Base-by-base conservation (phyloP, 2,329 filamentous ascomycete species). In the Phialophora verrucosa region DNA sequence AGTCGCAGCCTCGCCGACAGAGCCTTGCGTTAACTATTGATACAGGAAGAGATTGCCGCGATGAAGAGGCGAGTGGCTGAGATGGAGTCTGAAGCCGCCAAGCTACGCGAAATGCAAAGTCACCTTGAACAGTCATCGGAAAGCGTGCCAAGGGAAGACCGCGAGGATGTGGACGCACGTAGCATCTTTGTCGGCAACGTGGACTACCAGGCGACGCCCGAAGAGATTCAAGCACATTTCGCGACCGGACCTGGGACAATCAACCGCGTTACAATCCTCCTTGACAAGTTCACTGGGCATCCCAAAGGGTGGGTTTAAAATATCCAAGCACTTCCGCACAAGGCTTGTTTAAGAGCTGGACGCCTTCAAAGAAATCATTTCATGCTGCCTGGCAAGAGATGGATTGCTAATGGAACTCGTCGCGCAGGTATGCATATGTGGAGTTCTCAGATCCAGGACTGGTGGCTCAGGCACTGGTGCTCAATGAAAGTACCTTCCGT, bases 121-220 rank as follows among this genome's bases (percentile, higher is more conserved):
- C 89, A 85, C 62, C 85, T 98, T 69, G 94, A 98, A 78, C 89
- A 93, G 77, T 91, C 95, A 75, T 89, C 88, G 69, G 89, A 92
- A 71, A 91, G 91, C 73, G 84, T 95, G 68, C 66, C 64, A 7
- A 88, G 90, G 71, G 95, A 98, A 77, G 93, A 93, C 82, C 96
- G 96, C 80, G 93, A 97, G 78, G 96, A 97, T 73, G 89, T 99
- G 66, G 95, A 99, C 80, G 90, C 90, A 72, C 90, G 95, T 75
- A 97, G 93, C 81, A 93, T 99, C 79, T 99, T 99, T 78, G 95
- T 99, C 53, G 95, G 95, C 73, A 99, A 99, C 74, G 95, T 99
- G 72, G 95, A 99, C 81, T 99, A 99, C 80, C 93, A 92, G 69
- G 93, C 94, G 25, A 96, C 93, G 31, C 95, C 95, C 2, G 95